Evolutionary conservation across 2,329 filamentous ascomycete genomes (phyloP).

Genomic region (Saccharata proteae): DNA sequence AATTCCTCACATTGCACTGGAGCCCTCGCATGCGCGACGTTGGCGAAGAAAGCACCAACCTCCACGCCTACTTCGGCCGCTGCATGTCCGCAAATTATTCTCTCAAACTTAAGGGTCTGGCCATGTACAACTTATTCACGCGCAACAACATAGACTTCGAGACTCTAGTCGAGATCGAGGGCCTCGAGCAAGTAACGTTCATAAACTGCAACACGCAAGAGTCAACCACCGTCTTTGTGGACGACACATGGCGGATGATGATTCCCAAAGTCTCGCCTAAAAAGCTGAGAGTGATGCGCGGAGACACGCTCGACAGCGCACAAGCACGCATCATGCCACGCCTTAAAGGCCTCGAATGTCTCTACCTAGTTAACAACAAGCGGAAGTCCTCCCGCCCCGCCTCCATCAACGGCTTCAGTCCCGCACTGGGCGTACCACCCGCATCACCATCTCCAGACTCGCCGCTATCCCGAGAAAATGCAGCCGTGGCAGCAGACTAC

Average conservation of each 20-base stretch:
- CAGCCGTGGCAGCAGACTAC: slow-evolving; percentile 29
- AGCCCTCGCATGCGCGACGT: slow-evolving; percentile 48
- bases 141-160: slow-evolving; percentile 36
- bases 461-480: slow-evolving; percentile 5
- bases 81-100: slow-evolving; percentile 35
- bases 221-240: slow-evolving; percentile 40
- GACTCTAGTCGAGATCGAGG: slow-evolving; percentile 28
- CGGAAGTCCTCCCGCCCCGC: slow-evolving; percentile 16
- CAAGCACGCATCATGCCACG: slow-evolving; percentile 30
- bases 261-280: slow-evolving; percentile 15
- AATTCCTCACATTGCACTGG: slow-evolving; percentile 47
- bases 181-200: slow-evolving; percentile 38
- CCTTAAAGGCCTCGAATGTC: slow-evolving; percentile 34
- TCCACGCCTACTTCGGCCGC: slow-evolving; percentile 45
- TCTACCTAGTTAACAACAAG: slow-evolving; percentile 39
- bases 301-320: slow-evolving; percentile 36
- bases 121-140: slow-evolving; percentile 47
- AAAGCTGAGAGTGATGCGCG: slow-evolving; percentile 35
- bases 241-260: slow-evolving; percentile 39
- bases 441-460: slow-evolving; percentile 7
- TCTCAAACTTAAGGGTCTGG: slow-evolving; percentile 38
- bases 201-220: slow-evolving; percentile 31
- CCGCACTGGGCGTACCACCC: slow-evolving; percentile 9
- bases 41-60: slow-evolving; percentile 44
- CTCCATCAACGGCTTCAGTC: slow-evolving; percentile 20